phyloP scores from a whole-genome alignment of 139 green algal species.

The Chlorella ohadii region DNA sequence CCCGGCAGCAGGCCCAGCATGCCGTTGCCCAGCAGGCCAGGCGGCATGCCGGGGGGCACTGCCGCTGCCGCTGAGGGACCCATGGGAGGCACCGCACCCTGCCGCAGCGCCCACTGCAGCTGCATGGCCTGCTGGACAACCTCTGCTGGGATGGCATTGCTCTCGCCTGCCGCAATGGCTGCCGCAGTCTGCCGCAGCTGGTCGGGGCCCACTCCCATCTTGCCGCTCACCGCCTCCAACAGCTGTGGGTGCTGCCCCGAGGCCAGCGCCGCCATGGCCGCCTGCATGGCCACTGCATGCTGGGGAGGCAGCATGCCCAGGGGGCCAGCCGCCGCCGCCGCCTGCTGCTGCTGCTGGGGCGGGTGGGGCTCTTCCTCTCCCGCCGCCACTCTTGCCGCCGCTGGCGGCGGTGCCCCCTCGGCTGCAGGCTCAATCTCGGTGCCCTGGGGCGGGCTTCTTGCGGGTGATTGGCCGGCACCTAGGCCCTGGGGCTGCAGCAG shows the following conservation, averaged over 20 bases:
- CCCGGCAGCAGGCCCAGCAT: neutral
- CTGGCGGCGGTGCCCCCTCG: neutral
- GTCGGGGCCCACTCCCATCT: conserved; percentile 14
- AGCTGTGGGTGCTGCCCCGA: neutral
- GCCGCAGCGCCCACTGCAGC: conserved; percentile 25
- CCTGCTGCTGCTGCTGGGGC: neutral
- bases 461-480: too few species aligned
- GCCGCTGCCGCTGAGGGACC: neutral
- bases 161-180: neutral
- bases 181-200: conserved; percentile 22
- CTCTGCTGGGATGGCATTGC: conserved; percentile 1
- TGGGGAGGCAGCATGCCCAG: neutral
- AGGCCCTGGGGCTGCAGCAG: too few species aligned
- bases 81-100: conserved; percentile 2
- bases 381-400: neutral
- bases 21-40: neutral
- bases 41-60: neutral
- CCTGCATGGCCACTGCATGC: conserved; percentile 15
- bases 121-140: conserved; percentile 32
- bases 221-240: conserved; percentile 20
- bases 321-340: neutral
- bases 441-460: neutral
- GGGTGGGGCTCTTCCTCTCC: too few species aligned
- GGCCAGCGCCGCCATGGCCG: conserved; percentile 14
- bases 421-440: neutral